Percentiles rank a stretch among this genome's conserved stretches.
Conservation (phyloP, 768 basidiomycete genomes). For the Kwoniella heveanensis region DNA sequence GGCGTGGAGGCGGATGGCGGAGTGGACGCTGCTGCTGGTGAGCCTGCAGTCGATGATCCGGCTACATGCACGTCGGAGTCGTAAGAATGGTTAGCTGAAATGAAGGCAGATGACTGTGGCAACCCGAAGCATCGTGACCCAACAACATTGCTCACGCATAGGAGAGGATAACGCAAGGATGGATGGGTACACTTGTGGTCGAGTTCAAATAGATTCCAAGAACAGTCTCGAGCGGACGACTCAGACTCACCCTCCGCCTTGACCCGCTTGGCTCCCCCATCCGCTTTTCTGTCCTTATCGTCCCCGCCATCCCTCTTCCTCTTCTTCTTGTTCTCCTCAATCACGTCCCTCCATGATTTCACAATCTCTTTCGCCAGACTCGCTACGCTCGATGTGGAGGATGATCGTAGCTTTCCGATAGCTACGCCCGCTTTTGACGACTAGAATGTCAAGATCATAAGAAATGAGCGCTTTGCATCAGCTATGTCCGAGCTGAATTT, state of each 20-base stretch:
- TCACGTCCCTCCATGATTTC: constrained; percentile 51
- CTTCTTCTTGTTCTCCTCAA: constrained; percentile 52
- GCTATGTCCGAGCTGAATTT: too few species aligned
- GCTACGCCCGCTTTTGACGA: constrained; percentile 53
- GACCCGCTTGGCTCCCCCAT: constrained; percentile 30
- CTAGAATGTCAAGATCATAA: constrained; percentile 15
- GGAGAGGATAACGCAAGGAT: too few species aligned
- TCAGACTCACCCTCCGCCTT: constrained; percentile 47
- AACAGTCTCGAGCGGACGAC: too few species aligned
- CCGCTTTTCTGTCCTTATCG: constrained; percentile 21
- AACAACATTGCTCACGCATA: too few species aligned
- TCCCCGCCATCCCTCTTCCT: constrained; percentile 50
- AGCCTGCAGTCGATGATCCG: constrained; percentile 14
- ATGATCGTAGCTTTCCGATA: constrained; percentile 48
- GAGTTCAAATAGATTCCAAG: too few species aligned
- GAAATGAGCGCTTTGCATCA: neutral
- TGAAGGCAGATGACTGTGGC: too few species aligned
- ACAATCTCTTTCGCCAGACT: constrained; percentile 51
- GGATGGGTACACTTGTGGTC: too few species aligned
- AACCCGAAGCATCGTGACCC: too few species aligned
- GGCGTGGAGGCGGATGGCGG: constrained; percentile 17
- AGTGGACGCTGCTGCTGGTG: constrained; percentile 28
- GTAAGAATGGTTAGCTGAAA: too few species aligned
- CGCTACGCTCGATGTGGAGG: constrained; percentile 27
- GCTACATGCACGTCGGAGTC: neutral